Base-by-base conservation (phyloP, 2,329 filamentous ascomycete species). In the Hymenoscyphus linearis region DNA sequence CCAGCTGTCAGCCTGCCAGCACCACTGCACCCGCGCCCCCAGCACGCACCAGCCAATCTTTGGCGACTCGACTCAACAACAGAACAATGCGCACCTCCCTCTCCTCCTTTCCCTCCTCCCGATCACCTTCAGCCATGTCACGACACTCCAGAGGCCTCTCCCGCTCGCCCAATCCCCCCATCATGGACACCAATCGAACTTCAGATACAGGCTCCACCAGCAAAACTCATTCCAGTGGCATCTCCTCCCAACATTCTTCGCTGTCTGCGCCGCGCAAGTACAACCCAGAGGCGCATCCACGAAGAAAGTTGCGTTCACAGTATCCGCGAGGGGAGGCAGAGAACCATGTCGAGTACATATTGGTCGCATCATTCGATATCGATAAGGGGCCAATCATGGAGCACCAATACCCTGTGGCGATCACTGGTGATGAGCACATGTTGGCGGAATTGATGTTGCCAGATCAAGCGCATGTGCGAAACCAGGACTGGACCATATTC, bases 401-500 rank as follows among this genome's bases (percentile, higher is more conserved):
- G 74, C 93, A 99, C 74, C 95, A 99, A 73, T 99, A 93, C 73
- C 95, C 95, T 0, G 88, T 91, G 50, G 87, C 93, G 57, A 98
- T 99, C 65, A 97, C 92, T 57, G 93, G 95, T 35, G 93, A 99
- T 73, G 95, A 99, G 78, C 89, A 96, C 71, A 98, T 98, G 93
- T 78, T 99, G 72, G 95, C 95, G 6, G 95, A 99, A 79, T 84
- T 99, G 71, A 99, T 99, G 95, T 79, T 99, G 74, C 95, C 95
- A 0, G 95, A 99, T 75, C 93, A 98, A 76, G 92, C 93, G 25
- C 95, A 99, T 76, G 86, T 95, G 64, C 85, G 95, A 44, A 93
- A 90, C 71, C 93, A 98, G 76, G 95, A 99, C 74, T 99, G 95
- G 95, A 99, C 95, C 50, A 96, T 98, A 60, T 99, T 99, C 79